Conservation (phyloP, 2,329 filamentous ascomycete genomes). For the Sarocladium strictum region DNA sequence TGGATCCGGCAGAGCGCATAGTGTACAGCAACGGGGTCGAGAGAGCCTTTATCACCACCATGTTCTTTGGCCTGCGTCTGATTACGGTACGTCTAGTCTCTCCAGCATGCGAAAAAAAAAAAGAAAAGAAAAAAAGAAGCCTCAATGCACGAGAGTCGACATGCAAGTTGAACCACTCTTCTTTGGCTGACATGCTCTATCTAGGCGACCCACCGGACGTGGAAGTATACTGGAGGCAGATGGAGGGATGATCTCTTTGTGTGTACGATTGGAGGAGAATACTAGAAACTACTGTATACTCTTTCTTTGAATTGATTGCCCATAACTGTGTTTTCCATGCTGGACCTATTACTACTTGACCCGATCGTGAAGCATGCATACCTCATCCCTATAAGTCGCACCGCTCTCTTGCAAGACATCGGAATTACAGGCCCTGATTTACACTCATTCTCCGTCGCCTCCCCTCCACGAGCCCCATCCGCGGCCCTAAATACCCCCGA, state of each 20-base stretch:
- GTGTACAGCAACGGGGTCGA: not conserved
- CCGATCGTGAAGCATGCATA: too few relatives aligned
- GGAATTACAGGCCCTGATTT: too few relatives aligned
- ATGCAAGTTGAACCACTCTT: too few relatives aligned
- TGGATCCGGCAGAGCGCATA: not conserved
- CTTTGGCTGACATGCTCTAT: not conserved
- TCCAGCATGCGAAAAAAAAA: not conserved
- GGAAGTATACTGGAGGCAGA: not conserved
- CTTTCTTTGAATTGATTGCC: too few relatives aligned
- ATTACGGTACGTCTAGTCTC: not conserved
- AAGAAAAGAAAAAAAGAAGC: not conserved
- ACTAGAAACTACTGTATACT: not conserved
- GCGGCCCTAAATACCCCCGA: too few relatives aligned
- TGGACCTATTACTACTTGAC: too few relatives aligned
- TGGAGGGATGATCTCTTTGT: not conserved
- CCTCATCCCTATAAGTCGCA: too few relatives aligned
- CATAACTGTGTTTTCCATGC: too few relatives aligned
- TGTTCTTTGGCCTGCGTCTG: not conserved
- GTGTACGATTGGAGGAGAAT: not conserved
- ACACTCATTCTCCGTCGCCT: too few relatives aligned
- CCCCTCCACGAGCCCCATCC: too few relatives aligned
- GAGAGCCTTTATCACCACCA: not conserved
- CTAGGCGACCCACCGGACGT: not conserved
- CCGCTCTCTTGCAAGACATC: too few relatives aligned
- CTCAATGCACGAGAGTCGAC: too few relatives aligned